Evolutionary conservation across 257 asterid genomes (phyloP), one percentile per base, ranked within the genome.

Genomic region (Mitragyna speciosa): DNA sequence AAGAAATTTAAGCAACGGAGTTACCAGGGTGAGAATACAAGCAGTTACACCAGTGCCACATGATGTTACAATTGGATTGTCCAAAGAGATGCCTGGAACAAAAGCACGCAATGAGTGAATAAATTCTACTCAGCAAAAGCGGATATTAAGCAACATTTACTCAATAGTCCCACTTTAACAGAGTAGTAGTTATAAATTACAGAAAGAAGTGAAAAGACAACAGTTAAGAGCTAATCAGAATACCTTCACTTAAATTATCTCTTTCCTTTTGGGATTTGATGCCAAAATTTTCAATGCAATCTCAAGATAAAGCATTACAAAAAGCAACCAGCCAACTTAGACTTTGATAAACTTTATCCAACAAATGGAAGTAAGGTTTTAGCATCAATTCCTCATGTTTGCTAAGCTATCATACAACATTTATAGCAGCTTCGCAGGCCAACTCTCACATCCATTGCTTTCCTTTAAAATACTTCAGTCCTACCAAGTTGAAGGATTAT

Each of bases 21-120:
- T 82, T 89, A 96, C 99, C 98, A 96, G 82, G 56, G 97, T 92
- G 73, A 96, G 90, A 81, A 96, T 76, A 81, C 99, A 96, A 33
- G 99, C 98, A 59, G 99, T 96, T 70, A 96, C 97, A 73, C 99
- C 99, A 15, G 99, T 96, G 49, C 99, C 99, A 16, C 99, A 96
- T 66, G 99, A 91, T 45, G 92, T 81, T 22, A 90, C 28, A 33
- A 96, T 83, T 12, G 98, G 95, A 43, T 66, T 83, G 80, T 96
- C 97, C 87, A 92, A 58, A 19, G 94, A 84, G 80, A 96, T 88
- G 72, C 91, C 98, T 96, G 93, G 75, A 82, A 76, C 76, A 64
- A 75, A 10, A 81, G 28, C 19, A 70, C 52, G 15, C 6, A 28
- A 36, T 59, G 28, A 31, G 73, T 20, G 33, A 33, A 6, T 24